Base-by-base conservation (phyloP, 768 basidiomycete species). In the Amanita jacksonii region DNA sequence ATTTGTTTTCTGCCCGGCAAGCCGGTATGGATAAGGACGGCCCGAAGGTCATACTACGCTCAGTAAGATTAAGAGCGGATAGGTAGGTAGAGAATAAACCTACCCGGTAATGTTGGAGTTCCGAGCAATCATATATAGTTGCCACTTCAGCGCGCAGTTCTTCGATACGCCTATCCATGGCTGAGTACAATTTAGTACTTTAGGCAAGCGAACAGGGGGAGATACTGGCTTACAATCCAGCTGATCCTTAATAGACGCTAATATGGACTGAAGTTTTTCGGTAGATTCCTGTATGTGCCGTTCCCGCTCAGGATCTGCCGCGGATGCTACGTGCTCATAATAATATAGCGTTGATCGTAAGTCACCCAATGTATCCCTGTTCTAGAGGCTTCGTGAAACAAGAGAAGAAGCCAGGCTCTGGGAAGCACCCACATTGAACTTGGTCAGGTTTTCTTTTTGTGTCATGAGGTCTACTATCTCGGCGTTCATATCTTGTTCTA, bases 21-120 rank as follows among this genome's bases (percentile, higher is more conserved):
- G 4, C 87, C 87, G 8, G 83, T 85, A 51, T 88, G 83, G 36
- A 86, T 67, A 30, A 89, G 68, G 4, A 88, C 86, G 6, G 74
- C 80, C 2, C 85, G 81, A 18, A 91, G 73, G 50, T 88, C 85
- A 53, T 89, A 91, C 85, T 89, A 32, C 8, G 35, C 24, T 39
- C 39, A 4, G 28, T 46, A 16, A 7, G 39, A 4, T 20, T 16
- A 18, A n/a, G 7, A 20, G 19, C 20, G 23, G 25, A 34, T 13
- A 43, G 18, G 22, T 20, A n/a, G 23, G 5, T 8, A 16, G 15
- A 18, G 13, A 15, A 41, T 22, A 8, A 30, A 63, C 72, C 25
- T 47, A 77, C 85, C 50, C 70, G 72, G 53, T 73, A 68, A 39
- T 73, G 61, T 52, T 81, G 77, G 27, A 89, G 57, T 49, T 85